Conservation (phyloP, 1,284 basidiomycete species). For the Cystobasidiaceae sp. region DNA sequence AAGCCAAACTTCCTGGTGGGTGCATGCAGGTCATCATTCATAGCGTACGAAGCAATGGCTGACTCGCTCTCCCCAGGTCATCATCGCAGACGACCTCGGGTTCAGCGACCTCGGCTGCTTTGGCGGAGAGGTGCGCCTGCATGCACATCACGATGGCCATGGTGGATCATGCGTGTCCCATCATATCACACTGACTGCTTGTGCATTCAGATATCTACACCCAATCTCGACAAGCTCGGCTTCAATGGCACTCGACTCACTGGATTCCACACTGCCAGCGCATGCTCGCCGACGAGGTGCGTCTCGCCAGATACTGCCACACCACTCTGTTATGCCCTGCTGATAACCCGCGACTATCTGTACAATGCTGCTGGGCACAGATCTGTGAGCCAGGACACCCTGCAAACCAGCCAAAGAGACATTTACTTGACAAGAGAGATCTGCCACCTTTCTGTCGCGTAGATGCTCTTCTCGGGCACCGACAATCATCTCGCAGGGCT, state of each 20-base stretch:
- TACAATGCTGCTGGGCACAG: neutral
- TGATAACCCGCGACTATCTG: neutral
- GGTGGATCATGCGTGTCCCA: neutral
- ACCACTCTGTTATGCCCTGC: neutral
- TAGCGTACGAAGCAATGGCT: neutral
- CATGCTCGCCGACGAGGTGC: constrained; percentile 33
- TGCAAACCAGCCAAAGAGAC: neutral
- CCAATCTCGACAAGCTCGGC: constrained; percentile 36
- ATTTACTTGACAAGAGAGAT: neutral
- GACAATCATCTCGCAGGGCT: constrained; percentile 16
- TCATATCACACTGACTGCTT: neutral
- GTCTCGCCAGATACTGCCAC: neutral
- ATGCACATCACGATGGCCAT: neutral
- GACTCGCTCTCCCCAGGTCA: neutral
- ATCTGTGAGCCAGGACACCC: neutral
- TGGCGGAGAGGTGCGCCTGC: constrained; percentile 17
- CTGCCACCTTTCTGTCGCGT: too few species aligned
- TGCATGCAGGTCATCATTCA: neutral
- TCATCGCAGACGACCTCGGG: constrained; percentile 7
- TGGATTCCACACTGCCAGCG: constrained; percentile 38
- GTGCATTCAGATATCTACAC: constrained; percentile 34
- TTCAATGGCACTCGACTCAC: constrained; percentile 31
- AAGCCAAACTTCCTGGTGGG: constrained; percentile 9
- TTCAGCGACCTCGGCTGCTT: constrained; percentile 33
- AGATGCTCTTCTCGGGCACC: constrained; percentile 17